Evolutionary conservation across 2,329 filamentous ascomycete genomes (phyloP).

Genomic region (Colletotrichum sp.): DNA sequence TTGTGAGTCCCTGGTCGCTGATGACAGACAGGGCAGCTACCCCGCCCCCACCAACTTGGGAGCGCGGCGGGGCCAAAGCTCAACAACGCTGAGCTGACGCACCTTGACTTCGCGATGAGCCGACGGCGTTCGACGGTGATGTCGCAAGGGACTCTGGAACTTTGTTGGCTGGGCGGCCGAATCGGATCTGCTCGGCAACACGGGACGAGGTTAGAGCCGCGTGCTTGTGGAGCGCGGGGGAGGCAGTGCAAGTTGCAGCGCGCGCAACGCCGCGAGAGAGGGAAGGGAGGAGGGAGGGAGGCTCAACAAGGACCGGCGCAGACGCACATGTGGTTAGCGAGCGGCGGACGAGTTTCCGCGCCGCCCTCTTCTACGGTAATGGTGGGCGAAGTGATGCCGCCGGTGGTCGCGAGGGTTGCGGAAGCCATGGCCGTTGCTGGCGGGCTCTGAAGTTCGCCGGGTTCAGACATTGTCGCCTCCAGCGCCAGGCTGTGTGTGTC

Average conservation of each 20-base stretch:
- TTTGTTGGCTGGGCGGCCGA: constrained; percentile 27
- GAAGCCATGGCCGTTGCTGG: constrained; percentile 18
- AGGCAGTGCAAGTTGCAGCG: constrained; percentile 22
- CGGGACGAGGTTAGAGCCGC: constrained; percentile 10
- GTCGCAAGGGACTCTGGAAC: constrained; percentile 60
- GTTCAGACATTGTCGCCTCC: constrained; percentile 1
- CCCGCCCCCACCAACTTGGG: constrained; percentile 11
- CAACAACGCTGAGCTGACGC: background rate
- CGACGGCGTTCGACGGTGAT: constrained; percentile 63
- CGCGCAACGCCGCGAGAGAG: background rate
- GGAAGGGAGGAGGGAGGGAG: background rate
- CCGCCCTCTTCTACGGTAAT: constrained; percentile 18
- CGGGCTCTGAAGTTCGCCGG: background rate
- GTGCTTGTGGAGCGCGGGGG: constrained; percentile 15
- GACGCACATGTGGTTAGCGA: constrained; percentile 49
- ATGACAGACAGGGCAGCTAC: background rate
- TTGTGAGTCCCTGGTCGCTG: background rate
- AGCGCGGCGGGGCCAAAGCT: constrained; percentile 20
- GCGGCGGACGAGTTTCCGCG: constrained; percentile 31
- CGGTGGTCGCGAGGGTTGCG: background rate
- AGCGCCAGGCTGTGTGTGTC: background rate
- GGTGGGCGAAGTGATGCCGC: constrained; percentile 14
- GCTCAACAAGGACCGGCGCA: background rate
- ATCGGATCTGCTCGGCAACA: constrained; percentile 12
- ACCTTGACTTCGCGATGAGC: constrained; percentile 65